These are phyloP conservation scores for Coniosporium apollinis DNA, from an alignment of 495 filamentous ascomycete species.

Conservation along the genomic window DNA sequence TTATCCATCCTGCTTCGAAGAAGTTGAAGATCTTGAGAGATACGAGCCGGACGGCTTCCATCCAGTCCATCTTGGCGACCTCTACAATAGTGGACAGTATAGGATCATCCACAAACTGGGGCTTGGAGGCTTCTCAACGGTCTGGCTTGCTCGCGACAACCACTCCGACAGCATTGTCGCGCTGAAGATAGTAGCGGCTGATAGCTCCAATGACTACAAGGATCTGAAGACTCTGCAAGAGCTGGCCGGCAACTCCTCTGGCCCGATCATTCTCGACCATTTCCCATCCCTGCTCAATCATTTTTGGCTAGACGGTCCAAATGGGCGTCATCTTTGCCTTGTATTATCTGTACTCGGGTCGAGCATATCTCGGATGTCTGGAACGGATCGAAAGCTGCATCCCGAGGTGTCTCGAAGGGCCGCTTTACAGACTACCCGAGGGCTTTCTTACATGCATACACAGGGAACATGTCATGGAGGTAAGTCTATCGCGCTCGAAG, in stretches of 20 bases:
- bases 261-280: constrained; percentile 9
- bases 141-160: constrained; percentile 27
- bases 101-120: constrained; percentile 28
- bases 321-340: constrained; percentile 19
- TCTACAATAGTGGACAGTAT: constrained; percentile 20
- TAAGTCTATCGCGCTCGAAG: not conserved
- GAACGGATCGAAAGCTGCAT: constrained; percentile 11
- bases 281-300: constrained; percentile 19
- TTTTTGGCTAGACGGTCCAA: constrained; percentile 16
- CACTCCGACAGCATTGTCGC: constrained; percentile 10
- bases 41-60: constrained; percentile 30
- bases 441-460: constrained; percentile 17
- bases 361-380: constrained; percentile 16
- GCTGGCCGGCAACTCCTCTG: no score
- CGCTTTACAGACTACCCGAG: constrained; percentile 10
- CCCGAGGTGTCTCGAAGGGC: constrained; percentile 2
- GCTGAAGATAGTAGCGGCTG: constrained; percentile 21
- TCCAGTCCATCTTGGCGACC: constrained; percentile 23
- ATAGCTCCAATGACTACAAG: no score
- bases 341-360: constrained; percentile 21
- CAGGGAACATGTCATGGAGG: constrained; percentile 17
- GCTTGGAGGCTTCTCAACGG: constrained; percentile 27
- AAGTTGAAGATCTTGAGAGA: constrained; percentile 3
- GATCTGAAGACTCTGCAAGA: no score
- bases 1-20: no score